Base-by-base conservation (phyloP, 1,139 yeast genomes). In the Spathaspora jeffriesii region DNA sequence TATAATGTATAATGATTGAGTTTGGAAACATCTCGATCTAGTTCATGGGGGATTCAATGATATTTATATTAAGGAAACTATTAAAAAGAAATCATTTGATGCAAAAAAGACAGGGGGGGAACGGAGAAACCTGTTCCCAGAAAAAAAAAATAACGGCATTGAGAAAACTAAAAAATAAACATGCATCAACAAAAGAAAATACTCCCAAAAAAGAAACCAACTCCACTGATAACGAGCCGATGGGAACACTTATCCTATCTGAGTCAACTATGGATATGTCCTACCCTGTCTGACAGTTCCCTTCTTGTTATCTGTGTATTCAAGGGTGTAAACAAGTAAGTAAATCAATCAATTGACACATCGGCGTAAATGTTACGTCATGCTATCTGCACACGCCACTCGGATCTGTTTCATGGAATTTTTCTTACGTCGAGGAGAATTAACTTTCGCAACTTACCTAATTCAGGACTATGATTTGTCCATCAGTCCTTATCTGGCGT, bases 1-100 rank as follows among this genome's bases (percentile, higher is more conserved):
- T 15, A 31, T 15, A 15, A 7, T 15, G 11, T 11, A 31, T 31
- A 31, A 7, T 5, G 17, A 6, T 15, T 15, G 17, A 2, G 13
- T 2, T 4, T 11, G 15, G 18, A 22, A 34, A 18, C 38, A 18
- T 10, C 23, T 18, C 17, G 18, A 34, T 17, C 13, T 2, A 4
- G 6, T 27, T 17, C 2, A 10, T 4, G 18, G 18, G 38, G 38
- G 11, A 34, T 34, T 11, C 17, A 18, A 34, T 34, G 17, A 18
- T 34, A 34, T 34, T 34, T 34, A 34, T 34, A 34, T 34, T 34
- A 34, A 18, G 38, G 38, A 34, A 34, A 34, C 15, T n/a, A 34
- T 18, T 18, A 34, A 34, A 34, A 34, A 34, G 38, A 34, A 34
- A 34, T 34, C 37, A 34, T 34, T 34, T 34, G 38, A 34, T 34